A percentile compares a stretch with the other conserved stretches of the same genome.
These are phyloP conservation scores for Eucalyptus decipiens DNA, from an alignment of 345 rosid species.

Conservation along the genomic window DNA sequence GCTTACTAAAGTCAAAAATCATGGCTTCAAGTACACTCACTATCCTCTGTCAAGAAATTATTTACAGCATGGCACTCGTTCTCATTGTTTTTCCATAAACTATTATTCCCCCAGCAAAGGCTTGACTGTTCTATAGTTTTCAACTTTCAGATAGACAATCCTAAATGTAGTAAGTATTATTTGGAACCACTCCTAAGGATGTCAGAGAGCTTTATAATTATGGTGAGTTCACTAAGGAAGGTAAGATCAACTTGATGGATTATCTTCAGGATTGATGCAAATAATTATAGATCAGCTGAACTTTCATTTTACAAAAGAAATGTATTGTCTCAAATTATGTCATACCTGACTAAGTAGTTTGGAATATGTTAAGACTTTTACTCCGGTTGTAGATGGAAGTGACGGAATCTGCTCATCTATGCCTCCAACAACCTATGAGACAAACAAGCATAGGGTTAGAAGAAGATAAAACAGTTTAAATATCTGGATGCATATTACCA, in stretches of 20 bases:
- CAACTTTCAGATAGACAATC: background rate
- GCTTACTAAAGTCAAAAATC: background rate
- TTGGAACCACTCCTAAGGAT: background rate
- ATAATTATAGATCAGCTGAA: background rate
- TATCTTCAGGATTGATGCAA: background rate
- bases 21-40: background rate
- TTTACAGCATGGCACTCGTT: background rate
- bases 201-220: background rate
- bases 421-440: constrained; percentile 85
- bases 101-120: background rate
- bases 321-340: background rate
- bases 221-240: background rate
- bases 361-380: constrained; percentile 61
- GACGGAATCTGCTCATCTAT: constrained; percentile 71
- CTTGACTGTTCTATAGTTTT: background rate
- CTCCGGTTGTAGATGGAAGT: constrained; percentile 62
- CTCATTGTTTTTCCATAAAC: background rate
- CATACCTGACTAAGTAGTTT: constrained; percentile 75
- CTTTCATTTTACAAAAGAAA: background rate
- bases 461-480: background rate
- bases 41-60: background rate
- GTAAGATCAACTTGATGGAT: background rate
- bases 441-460: background rate
- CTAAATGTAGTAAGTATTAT: background rate
- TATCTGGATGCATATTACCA: background rate